phyloP scores from a whole-genome alignment of 148 eudicot species.

The Nepenthes mirabilis region DNA sequence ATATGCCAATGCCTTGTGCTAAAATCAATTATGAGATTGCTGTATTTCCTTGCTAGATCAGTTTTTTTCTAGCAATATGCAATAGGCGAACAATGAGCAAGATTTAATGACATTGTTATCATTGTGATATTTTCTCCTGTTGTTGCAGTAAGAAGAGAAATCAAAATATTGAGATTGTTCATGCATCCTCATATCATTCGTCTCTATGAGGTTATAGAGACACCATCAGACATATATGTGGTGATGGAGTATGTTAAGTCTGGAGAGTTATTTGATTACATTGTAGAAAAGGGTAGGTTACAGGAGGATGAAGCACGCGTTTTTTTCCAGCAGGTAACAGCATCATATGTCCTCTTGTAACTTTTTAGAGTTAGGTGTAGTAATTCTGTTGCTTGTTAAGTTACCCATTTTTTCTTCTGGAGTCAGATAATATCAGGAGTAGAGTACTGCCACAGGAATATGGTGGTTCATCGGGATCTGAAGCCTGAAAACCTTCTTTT shows the following conservation, averaged over 20 bases:
- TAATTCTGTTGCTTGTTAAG: background rate
- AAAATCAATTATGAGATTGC: too few relatives aligned
- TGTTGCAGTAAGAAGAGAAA: constrained; percentile 82
- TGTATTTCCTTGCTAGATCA: background rate
- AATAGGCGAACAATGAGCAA: background rate
- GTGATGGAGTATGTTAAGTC: constrained; percentile 96
- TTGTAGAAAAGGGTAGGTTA: constrained; percentile 88
- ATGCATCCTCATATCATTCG: constrained; percentile 98
- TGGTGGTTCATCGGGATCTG: constrained; percentile 97
- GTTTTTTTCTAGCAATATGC: background rate
- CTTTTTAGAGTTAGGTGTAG: too few relatives aligned
- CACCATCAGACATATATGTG: constrained; percentile 72
- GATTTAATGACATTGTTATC: background rate
- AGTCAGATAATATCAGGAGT: constrained; percentile 89
- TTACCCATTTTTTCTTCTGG: background rate
- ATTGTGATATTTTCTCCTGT: background rate
- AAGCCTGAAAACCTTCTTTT: constrained; percentile 94
- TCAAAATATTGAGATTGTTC: constrained; percentile 82
- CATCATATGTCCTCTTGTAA: background rate
- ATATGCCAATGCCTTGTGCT: too few relatives aligned
- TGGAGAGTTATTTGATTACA: constrained; percentile 93
- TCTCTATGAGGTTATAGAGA: constrained; percentile 93
- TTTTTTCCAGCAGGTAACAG: constrained; percentile 77
- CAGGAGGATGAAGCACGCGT: constrained; percentile 92
- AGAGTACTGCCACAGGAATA: constrained; percentile 95